Conservation (phyloP, 108 stramenopile genomes). For the Nitzschia putrida region DNA sequence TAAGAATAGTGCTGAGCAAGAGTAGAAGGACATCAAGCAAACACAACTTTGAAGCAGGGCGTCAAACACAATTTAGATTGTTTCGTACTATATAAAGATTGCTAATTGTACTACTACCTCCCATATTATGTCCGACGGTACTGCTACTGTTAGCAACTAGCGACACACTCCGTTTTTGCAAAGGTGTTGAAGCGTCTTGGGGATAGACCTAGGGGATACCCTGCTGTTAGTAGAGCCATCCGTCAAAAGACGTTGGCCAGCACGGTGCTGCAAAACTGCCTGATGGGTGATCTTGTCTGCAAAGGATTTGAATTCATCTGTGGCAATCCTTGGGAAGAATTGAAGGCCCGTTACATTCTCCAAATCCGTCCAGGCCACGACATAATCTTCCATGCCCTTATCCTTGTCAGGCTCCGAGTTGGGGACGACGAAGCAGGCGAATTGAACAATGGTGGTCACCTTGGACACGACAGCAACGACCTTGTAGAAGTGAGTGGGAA, state of each 20-base stretch:
- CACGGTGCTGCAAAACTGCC: neutral
- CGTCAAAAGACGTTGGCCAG: neutral
- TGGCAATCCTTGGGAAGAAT: conserved; percentile 62
- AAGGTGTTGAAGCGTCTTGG: conserved; percentile 1
- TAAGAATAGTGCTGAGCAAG: too few relatives aligned
- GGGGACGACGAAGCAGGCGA: conserved; percentile 85
- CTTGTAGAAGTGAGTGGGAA: conserved; percentile 89
- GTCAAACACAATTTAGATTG: too few relatives aligned
- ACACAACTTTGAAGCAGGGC: too few relatives aligned
- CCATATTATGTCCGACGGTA: too few relatives aligned
- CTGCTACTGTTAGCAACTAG: neutral
- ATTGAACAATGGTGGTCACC: conserved; percentile 32
- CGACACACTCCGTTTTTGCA: conserved; percentile 15
- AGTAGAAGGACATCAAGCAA: too few relatives aligned
- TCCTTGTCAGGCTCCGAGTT: conserved; percentile 43
- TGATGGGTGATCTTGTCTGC: conserved; percentile 32
- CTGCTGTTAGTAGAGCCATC: neutral
- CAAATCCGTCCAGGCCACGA: conserved; percentile 81
- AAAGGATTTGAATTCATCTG: conserved; percentile 23
- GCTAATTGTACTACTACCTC: too few relatives aligned
- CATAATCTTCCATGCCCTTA: conserved; percentile 51
- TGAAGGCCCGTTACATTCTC: conserved; percentile 76
- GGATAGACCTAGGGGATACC: neutral
- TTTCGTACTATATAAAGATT: too few relatives aligned
- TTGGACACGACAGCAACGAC: conserved; percentile 50